These are phyloP conservation scores for Bauhinia variegata DNA, from an alignment of 306 rosid species.

Conservation along the genomic window DNA sequence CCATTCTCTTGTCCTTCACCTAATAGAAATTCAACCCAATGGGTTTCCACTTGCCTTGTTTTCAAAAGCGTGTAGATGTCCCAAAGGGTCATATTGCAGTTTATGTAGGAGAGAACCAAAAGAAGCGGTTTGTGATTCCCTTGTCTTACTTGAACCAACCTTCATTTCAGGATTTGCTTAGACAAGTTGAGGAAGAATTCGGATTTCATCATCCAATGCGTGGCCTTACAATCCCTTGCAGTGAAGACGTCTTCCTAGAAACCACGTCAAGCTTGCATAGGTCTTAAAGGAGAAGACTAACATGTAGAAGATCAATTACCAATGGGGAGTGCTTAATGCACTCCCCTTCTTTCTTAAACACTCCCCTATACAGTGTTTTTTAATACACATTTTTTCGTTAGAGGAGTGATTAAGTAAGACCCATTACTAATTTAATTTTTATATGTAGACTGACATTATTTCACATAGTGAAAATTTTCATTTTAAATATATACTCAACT, in stretches of 20 bases:
- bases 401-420: too few relatives aligned
- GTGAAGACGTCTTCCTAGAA: constrained; percentile 17
- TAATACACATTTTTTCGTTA: too few relatives aligned
- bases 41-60: background rate
- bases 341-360: too few relatives aligned
- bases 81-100: constrained; percentile 47
- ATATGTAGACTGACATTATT: too few relatives aligned
- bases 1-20: background rate
- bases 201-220: constrained; percentile 36
- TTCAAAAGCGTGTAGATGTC: too few relatives aligned
- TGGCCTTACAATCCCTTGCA: constrained; percentile 29
- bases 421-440: too few relatives aligned
- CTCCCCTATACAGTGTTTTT: too few relatives aligned
- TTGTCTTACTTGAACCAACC: background rate
- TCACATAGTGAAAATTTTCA: too few relatives aligned
- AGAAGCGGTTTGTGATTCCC: background rate
- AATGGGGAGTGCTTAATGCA: too few relatives aligned
- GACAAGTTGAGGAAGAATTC: constrained; percentile 30
- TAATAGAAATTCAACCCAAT: background rate
- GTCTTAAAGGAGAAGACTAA: too few relatives aligned
- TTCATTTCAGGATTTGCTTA: background rate
- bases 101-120: constrained; percentile 42
- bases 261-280: constrained; percentile 22
- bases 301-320: too few relatives aligned
- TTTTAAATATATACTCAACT: background rate